Evolutionary conservation across 176 grass and related monocot species (phyloP), one percentile per base, ranked within the genome.

Genomic region (Areca catechu): DNA sequence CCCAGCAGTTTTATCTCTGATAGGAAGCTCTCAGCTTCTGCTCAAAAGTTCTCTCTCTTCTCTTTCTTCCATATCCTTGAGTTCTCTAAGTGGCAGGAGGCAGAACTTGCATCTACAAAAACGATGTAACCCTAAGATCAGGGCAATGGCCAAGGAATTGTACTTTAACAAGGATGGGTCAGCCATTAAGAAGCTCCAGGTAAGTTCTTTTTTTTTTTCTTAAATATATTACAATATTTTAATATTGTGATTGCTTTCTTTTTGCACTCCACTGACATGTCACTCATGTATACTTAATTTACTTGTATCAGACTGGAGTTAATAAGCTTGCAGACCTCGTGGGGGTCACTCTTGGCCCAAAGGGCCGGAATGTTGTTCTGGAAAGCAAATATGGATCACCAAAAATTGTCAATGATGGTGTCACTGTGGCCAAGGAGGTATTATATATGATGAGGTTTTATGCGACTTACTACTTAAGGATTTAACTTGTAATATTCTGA

Each of bases 151-250:
- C 0, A 96, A 91, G 78, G 92, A 96, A 52, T 64, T 96, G 5
- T 88, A 96, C 71, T 91, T 96, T 71, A 95, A 95, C 79, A 95
- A 95, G 70, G 90, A 95, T 63, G 90, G 85, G 2, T 95, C 85
- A n/a, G 83, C 92, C 66, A 88, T 12, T 77, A 96, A 88, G 71
- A 96, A 88, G 64, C 83, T 96, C 24, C 92, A 91, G 77, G 86
- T 85, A 37, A 78, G 59, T 10, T 12, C 10, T n/a, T n/a, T n/a
- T n/a, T n/a, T n/a, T n/a, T n/a, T 43, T 34, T 34, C 1, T 34
- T 34, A 7, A 34, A 34, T 1, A 34, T 43, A 43, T 12, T 43
- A 12, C 9, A 43, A 14, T 1, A 0, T 43, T 43, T 43, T 43
- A 2, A n/a, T n/a, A n/a, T 43, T 43, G 7, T 43, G 34, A 43